Base-by-base conservation (phyloP, 257 asterid genomes). In the Capsicum baccatum region DNA sequence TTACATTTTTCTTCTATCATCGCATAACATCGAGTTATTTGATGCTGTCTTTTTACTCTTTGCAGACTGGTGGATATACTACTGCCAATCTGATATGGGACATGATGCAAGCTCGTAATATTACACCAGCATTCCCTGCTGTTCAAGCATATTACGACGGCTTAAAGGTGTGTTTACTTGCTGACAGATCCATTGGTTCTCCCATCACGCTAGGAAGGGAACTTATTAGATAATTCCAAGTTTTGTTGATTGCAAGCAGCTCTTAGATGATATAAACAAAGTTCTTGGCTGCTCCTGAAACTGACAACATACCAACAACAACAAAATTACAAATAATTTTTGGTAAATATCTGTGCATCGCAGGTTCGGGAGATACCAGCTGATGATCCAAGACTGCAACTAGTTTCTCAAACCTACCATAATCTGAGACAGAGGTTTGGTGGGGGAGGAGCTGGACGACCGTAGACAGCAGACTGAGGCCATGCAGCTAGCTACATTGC, bases 71-170 rank as follows among this genome's bases (percentile, higher is more conserved):
- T 52, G 98, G 94, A 68, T 95, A 90, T 84, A 89, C 92, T 16
- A 90, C 86, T 81, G 99, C 99, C 84, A 97, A 97, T 93, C 85
- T 94, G 85, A 52, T 97, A 87, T 97, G 98, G 98, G 98, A 97
- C 89, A 84, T 90, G 93, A 91, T 93, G 97, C 94, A 92, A 89
- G 90, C 92, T 83, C 96, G 92, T 55, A 87, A 85, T 3, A 11
- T 89, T 17, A 86, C 33, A 71, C 95, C 96, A 11, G 21, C 89
- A 21, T 87, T 89, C 86, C 91, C 91, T 58, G 91, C 92, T 47
- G 95, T 94, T 69, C 94, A 91, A 87, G 95, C 97, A 59, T 97
- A 97, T 90, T 73, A 88, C 86, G 79, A 82, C 0, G 99, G 99
- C 74, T 90, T 97, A 87, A 94, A 90, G 86, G 98, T 97, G 87